Percentiles rank a stretch among this genome's conserved stretches.
Conservation (phyloP, 2,329 filamentous ascomycete species). For the Fusarium algeriense region DNA sequence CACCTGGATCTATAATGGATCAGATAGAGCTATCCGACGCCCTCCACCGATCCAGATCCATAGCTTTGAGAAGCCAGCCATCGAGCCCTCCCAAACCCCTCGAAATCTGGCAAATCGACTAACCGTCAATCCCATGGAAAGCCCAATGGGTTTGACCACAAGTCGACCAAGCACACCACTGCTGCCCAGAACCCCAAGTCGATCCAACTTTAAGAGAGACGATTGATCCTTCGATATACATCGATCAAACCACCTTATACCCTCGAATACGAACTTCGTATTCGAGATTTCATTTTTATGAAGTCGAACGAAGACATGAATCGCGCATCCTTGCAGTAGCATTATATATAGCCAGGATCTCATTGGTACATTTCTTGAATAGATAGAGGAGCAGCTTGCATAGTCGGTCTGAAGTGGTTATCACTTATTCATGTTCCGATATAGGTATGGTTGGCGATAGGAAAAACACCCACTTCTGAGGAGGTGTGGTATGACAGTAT, state of each 20-base stretch:
- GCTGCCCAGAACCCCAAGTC: slow-evolving; percentile 55
- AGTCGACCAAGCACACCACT: slow-evolving; percentile 63
- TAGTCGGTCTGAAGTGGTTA: slow-evolving; percentile 12
- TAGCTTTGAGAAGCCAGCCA: slow-evolving; percentile 80
- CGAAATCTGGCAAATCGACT: slow-evolving; percentile 51
- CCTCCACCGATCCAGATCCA: slow-evolving; percentile 77
- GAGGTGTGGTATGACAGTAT: slow-evolving; percentile 19
- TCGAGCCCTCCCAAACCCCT: slow-evolving; percentile 62
- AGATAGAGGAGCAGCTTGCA: slow-evolving; percentile 25
- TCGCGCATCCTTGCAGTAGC: slow-evolving; percentile 26
- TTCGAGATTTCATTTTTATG: slow-evolving; percentile 33
- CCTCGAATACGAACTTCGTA: slow-evolving; percentile 25
- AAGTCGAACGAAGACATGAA: slow-evolving; percentile 40
- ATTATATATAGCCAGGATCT: slow-evolving; percentile 39
- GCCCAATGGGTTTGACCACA: slow-evolving; percentile 57
- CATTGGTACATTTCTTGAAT: slow-evolving; percentile 39
- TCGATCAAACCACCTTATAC: neutral
- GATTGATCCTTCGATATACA: slow-evolving; percentile 46
- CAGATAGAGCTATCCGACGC: slow-evolving; percentile 67
- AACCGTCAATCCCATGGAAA: slow-evolving; percentile 57
- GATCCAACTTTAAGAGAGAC: slow-evolving; percentile 54
- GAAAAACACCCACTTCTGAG: slow-evolving; percentile 15
- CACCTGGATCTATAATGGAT: slow-evolving; percentile 85
- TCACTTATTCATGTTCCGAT: neutral
- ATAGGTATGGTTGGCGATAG: slow-evolving; percentile 16